Evolutionary conservation across 805 yeast species (phyloP), one percentile per base, ranked within the genome.

Genomic region (Wickerhamomyces chambardii): DNA sequence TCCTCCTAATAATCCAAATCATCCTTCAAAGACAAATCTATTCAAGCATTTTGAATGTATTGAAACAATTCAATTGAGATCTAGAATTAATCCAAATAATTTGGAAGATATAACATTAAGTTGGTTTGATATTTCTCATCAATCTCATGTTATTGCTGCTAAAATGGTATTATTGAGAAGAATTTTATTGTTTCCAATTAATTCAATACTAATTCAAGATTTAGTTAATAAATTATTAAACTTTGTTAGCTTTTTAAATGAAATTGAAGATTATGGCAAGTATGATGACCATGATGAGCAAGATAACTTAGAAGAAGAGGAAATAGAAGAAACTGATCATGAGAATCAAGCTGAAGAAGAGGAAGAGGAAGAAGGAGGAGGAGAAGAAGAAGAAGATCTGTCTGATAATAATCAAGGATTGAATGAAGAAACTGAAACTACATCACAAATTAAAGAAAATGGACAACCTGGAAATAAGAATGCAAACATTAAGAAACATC

Each of bases 91-190:
- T 4, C 35, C 26, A 14, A 14, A 6, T 4, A 17, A 30, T n/a
- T 47, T 44, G 10, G 30, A 37, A 16, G 29, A 25, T 2, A 17
- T 45, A 3, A 39, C 48, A 3, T 36, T 44, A 6, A 43, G 51
- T 26, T 77, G 83, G 83, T 68, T 66, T 59, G 83, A 77, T 43
- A 50, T 69, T 4, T 57, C 72, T 3, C 78, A 76, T 31, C 78
- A 71, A 38, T 52, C 69, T 0, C 68, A 64, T 41, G 58, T 62
- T 44, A 34, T 58, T 50, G 45, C 65, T 44, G 49, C 59, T 40
- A 32, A 59, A 50, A 31, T 73, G 50, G 31, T 62, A 33, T 37
- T 66, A 43, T 42, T 63, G 47, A 49, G 64, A 32, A 36, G 50
- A 58, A 41, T 65, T 31, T 34, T 63, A 52, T 44, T 67, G 56